Evolutionary conservation across 2,329 filamentous ascomycete genomes (phyloP).

Genomic region (Pseudofabraea citricarpa): DNA sequence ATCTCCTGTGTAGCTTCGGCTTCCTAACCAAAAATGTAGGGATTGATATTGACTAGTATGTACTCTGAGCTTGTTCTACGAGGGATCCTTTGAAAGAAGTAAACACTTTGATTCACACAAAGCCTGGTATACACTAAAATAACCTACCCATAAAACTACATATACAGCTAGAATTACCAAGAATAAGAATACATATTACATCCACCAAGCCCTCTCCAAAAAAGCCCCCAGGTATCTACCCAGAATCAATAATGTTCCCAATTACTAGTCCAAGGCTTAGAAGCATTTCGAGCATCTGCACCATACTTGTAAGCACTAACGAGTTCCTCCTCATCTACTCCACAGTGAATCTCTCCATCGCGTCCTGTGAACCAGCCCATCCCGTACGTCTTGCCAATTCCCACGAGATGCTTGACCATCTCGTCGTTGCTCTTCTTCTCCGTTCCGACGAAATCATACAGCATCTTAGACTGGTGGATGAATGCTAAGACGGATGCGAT

Average conservation of each 20-base stretch:
- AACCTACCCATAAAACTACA: too few relatives aligned
- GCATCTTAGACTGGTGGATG: conserved; percentile 77
- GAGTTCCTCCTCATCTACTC: conserved; percentile 73
- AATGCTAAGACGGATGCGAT: conserved; percentile 73
- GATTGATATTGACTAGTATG: too few relatives aligned
- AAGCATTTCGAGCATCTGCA: conserved; percentile 22
- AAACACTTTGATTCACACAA: too few relatives aligned
- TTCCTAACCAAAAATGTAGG: too few relatives aligned
- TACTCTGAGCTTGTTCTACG: too few relatives aligned
- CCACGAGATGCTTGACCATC: conserved; percentile 58
- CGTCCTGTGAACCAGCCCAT: conserved; percentile 73
- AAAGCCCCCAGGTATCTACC: too few relatives aligned
- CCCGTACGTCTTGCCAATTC: conserved; percentile 63
- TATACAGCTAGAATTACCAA: too few relatives aligned
- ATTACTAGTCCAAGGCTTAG: conserved; percentile 24
- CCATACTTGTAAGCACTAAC: conserved; percentile 58
- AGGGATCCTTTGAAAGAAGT: too few relatives aligned
- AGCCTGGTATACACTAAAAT: too few relatives aligned
- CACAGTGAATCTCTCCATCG: conserved; percentile 70
- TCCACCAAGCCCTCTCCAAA: too few relatives aligned
- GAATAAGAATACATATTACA: too few relatives aligned
- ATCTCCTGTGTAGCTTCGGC: too few relatives aligned
- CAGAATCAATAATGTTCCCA: conserved; percentile 25
- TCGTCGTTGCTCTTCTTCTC: conserved; percentile 47
- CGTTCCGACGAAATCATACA: conserved; percentile 70